Evolutionary conservation across 768 basidiomycete genomes (phyloP).

Genomic region (Pleurotus cornucopiae): DNA sequence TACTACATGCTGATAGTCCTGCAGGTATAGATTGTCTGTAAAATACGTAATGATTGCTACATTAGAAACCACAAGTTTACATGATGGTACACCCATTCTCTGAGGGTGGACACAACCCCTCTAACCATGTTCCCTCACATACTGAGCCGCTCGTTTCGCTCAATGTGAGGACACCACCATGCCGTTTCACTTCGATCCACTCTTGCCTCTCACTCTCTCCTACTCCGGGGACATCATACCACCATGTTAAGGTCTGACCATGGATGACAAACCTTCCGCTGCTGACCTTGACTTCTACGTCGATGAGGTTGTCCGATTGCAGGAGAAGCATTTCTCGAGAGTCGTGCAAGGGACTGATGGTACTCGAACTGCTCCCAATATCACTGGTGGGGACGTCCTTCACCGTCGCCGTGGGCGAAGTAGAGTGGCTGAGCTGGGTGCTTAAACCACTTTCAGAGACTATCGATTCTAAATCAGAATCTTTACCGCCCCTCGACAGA

Average conservation of each 20-base stretch:
- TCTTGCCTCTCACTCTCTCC: slow-evolving; percentile 29
- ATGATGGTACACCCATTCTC: background rate
- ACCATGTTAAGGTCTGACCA: slow-evolving; percentile 50
- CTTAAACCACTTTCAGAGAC: background rate
- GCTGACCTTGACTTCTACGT: slow-evolving; percentile 42
- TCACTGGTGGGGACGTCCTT: slow-evolving; percentile 1
- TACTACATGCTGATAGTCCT: too few relatives aligned
- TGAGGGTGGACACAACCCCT: background rate
- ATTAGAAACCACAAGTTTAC: background rate
- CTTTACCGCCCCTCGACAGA: background rate
- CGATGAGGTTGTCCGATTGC: slow-evolving; percentile 23
- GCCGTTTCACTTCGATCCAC: slow-evolving; percentile 30
- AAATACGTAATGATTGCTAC: too few relatives aligned
- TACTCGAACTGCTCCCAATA: slow-evolving; percentile 9
- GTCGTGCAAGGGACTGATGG: background rate
- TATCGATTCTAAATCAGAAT: background rate
- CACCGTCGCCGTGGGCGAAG: background rate
- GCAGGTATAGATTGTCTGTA: too few relatives aligned
- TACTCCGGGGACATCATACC: slow-evolving; percentile 41
- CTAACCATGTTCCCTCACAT: slow-evolving; percentile 2
- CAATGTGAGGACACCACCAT: slow-evolving; percentile 24
- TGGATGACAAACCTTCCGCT: slow-evolving; percentile 37
- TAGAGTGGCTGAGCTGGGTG: background rate
- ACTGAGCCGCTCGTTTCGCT: background rate
- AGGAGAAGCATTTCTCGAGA: slow-evolving; percentile 13